Conservation (phyloP, 2,329 filamentous ascomycete species). For the Trichoderma hamatum region DNA sequence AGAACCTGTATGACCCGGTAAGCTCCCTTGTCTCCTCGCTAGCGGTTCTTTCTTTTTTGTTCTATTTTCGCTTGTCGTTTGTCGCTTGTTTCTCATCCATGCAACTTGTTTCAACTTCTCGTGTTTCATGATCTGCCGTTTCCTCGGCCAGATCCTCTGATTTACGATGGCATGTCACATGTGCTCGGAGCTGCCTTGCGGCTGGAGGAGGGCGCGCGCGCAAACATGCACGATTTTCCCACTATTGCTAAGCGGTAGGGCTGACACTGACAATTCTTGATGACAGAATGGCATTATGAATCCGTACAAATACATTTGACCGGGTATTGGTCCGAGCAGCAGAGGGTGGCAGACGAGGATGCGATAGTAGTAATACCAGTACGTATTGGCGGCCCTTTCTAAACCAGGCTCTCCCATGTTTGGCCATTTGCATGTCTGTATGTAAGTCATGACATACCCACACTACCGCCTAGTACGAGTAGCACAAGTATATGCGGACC, state of each 20-base stretch:
- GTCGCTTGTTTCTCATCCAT: conserved; percentile 4
- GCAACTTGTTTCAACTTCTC: conserved; percentile 13
- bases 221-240: not conserved
- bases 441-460: conserved; percentile 21
- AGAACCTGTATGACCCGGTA: conserved; percentile 91
- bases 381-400: not conserved
- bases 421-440: conserved; percentile 20
- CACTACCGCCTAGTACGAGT: not conserved
- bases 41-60: not conserved
- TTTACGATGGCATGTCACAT: conserved; percentile 14
- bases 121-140: not conserved
- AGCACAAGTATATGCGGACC: conserved; percentile 11
- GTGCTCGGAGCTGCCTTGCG: not conserved
- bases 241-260: conserved; percentile 26
- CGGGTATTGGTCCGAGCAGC: conserved; percentile 12
- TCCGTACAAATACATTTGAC: conserved; percentile 90
- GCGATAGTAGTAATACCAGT: conserved; percentile 12
- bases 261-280: conserved; percentile 35
- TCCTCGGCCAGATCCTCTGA: not conserved
- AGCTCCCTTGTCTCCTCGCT: conserved; percentile 44
- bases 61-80: not conserved
- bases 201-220: conserved; percentile 1
- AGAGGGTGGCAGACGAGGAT: conserved; percentile 13
- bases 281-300: conserved; percentile 95
- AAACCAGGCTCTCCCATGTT: conserved; percentile 4